Evolutionary conservation across 371 early-diverging fungal genomes (phyloP).

Genomic region (Mortierella sp.): DNA sequence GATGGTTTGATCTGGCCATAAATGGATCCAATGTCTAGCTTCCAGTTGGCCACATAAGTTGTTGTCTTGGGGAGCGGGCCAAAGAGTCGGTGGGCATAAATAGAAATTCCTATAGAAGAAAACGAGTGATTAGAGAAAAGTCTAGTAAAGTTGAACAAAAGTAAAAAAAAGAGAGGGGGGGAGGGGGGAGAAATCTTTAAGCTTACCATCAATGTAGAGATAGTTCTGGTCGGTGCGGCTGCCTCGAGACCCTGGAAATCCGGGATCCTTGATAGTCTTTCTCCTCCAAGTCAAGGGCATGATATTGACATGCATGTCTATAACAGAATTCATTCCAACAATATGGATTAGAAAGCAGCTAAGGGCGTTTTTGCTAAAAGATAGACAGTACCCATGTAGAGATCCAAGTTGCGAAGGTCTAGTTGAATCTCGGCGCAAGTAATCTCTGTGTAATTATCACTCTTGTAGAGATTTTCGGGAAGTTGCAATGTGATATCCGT

Average conservation of each 20-base stretch:
- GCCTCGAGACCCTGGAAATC: neutral
- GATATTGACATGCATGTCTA: constrained; percentile 72
- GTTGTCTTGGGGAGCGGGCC: constrained; percentile 78
- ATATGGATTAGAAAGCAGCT: neutral
- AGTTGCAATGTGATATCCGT: constrained; percentile 70
- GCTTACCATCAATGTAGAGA: constrained; percentile 69
- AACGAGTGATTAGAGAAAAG: neutral
- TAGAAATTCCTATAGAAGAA: constrained; percentile 57
- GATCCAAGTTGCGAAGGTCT: constrained; percentile 72
- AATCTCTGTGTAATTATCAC: constrained; percentile 64
- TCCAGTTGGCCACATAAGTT: constrained; percentile 82
- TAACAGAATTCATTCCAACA: neutral
- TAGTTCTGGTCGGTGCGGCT: constrained; percentile 55
- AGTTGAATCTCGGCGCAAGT: constrained; percentile 74
- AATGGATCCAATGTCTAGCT: constrained; percentile 73
- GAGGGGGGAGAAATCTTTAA: neutral
- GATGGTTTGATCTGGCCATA: constrained; percentile 77
- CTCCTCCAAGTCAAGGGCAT: constrained; percentile 74
- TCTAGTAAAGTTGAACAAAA: neutral
- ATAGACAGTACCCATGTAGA: constrained; percentile 67
- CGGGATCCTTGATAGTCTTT: constrained; percentile 45
- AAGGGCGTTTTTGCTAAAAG: neutral
- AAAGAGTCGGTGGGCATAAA: constrained; percentile 78
- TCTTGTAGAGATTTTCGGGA: constrained; percentile 80
- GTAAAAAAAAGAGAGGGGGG: neutral